Conservation (phyloP, 1,139 yeast genomes). For the Debaryomycetaceae sp. region DNA sequence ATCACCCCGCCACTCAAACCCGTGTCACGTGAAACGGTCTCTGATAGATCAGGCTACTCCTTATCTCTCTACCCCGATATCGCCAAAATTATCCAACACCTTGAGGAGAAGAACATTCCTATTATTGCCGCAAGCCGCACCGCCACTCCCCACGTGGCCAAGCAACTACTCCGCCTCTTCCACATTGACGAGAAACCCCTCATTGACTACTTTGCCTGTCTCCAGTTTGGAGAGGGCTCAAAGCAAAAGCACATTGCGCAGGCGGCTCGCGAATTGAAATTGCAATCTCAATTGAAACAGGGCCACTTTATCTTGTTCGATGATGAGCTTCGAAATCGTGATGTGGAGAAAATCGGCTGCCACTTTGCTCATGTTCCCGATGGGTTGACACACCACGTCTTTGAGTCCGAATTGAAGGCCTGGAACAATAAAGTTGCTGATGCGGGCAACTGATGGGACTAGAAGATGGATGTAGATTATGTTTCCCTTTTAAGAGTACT, state of each 20-base stretch:
- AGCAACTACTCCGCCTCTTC: slow-evolving; percentile 38
- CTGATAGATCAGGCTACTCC: slow-evolving; percentile 38
- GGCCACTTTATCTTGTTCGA: slow-evolving; percentile 55
- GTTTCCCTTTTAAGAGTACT: slow-evolving; percentile 3
- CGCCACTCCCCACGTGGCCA: slow-evolving; percentile 52
- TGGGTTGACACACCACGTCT: slow-evolving; percentile 43
- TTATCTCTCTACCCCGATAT: slow-evolving; percentile 53
- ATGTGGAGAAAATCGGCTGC: slow-evolving; percentile 53
- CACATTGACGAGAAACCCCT: slow-evolving; percentile 40
- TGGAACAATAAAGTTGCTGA: slow-evolving; percentile 14
- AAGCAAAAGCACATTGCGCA: slow-evolving; percentile 47
- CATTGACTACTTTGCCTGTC: slow-evolving; percentile 34
- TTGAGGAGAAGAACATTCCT: slow-evolving; percentile 28
- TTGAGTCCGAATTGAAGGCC: slow-evolving; percentile 28
- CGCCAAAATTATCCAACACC: slow-evolving; percentile 38
- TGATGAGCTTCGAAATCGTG: slow-evolving; percentile 58
- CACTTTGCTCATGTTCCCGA: slow-evolving; percentile 42
- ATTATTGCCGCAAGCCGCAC: slow-evolving; percentile 64
- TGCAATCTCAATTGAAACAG: slow-evolving; percentile 28
- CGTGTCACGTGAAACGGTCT: slow-evolving; percentile 12
- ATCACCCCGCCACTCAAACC: slow-evolving; percentile 40
- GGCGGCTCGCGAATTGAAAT: slow-evolving; percentile 29
- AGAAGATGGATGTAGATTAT: slow-evolving; percentile 1
- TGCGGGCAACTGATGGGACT: neutral
- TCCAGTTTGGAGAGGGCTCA: slow-evolving; percentile 62